phyloP scores from a whole-genome alignment of 768 basidiomycete species.

The Strobilomyces echinocephalus region DNA sequence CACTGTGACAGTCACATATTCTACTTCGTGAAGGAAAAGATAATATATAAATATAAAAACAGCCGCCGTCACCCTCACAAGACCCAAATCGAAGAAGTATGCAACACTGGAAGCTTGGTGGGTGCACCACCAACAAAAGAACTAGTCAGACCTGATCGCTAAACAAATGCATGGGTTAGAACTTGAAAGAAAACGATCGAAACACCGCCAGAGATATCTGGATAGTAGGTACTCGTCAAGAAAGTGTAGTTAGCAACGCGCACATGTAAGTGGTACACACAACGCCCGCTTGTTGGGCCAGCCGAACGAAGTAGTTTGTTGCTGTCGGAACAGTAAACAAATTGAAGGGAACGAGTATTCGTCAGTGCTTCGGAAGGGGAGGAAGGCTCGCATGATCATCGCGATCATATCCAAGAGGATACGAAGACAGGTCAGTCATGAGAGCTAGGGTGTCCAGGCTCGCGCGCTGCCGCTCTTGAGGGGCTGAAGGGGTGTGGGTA shows the following conservation, averaged over 20 bases:
- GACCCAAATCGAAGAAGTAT: conserved; percentile 12
- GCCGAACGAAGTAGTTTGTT: conserved; percentile 21
- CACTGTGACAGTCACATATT: conserved; percentile 16
- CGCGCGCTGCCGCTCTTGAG: conserved; percentile 57
- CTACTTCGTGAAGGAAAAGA: neutral
- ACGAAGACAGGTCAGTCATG: conserved; percentile 79
- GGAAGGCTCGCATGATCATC: conserved; percentile 27
- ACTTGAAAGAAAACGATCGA: conserved; percentile 3
- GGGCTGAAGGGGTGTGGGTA: conserved; percentile 31
- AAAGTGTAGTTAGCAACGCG: conserved; percentile 15
- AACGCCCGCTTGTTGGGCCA: conserved; percentile 24
- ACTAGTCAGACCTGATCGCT: conserved; percentile 2
- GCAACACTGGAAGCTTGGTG: neutral
- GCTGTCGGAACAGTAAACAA: conserved; percentile 5
- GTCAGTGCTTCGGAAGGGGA: conserved; percentile 25
- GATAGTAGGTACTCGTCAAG: conserved; percentile 12
- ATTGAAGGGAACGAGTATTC: neutral
- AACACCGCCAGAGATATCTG: conserved; percentile 1
- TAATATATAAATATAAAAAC: conserved; percentile 14
- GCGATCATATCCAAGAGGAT: conserved; percentile 69
- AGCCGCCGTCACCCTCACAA: neutral
- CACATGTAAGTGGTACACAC: conserved; percentile 30
- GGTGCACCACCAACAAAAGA: neutral
- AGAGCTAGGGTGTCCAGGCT: conserved; percentile 82
- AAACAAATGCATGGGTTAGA: neutral